phyloP scores from a whole-genome alignment of 2,329 filamentous ascomycete species.

The Aspergillus fischeri region DNA sequence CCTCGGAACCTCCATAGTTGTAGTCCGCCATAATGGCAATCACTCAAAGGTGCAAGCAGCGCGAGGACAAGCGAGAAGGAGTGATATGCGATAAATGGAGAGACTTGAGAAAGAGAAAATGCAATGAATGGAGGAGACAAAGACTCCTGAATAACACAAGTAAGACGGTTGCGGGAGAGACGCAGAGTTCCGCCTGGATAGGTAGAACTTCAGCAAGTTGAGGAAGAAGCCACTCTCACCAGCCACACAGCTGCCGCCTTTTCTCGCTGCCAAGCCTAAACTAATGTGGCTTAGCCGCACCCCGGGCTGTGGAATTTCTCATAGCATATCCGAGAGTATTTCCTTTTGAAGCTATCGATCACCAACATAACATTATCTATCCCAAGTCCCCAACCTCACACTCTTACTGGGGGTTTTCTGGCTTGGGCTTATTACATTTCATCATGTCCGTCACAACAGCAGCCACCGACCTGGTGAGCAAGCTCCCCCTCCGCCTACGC shows the following conservation, averaged over 20 bases:
- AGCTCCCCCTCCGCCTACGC: constrained; percentile 70
- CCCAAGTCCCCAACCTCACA: not conserved
- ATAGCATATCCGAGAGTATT: not conserved
- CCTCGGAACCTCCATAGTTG: constrained; percentile 68
- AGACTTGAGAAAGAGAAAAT: not conserved
- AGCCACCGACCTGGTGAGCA: constrained; percentile 16
- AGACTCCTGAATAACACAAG: not conserved
- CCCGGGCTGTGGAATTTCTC: constrained; percentile 13
- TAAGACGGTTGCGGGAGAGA: not conserved
- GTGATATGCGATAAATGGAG: not conserved
- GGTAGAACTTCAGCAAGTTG: not conserved
- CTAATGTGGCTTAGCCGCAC: constrained; percentile 20
- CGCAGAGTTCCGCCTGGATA: constrained; percentile 4
- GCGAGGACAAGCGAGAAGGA: not conserved
- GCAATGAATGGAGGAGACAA: not conserved
- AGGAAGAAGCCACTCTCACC: constrained; percentile 5
- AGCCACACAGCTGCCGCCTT: constrained; percentile 7
- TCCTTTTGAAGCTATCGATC: not conserved
- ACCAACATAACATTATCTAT: not conserved
- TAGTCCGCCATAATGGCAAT: constrained; percentile 62
- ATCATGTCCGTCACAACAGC: constrained; percentile 19
- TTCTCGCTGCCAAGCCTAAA: constrained; percentile 12
- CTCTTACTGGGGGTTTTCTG: not conserved
- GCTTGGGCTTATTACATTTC: constrained; percentile 4
- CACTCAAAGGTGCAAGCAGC: constrained; percentile 2